Evolutionary conservation across 2,329 filamentous ascomycete species (phyloP).

Genomic region (Cladosporium sp.): DNA sequence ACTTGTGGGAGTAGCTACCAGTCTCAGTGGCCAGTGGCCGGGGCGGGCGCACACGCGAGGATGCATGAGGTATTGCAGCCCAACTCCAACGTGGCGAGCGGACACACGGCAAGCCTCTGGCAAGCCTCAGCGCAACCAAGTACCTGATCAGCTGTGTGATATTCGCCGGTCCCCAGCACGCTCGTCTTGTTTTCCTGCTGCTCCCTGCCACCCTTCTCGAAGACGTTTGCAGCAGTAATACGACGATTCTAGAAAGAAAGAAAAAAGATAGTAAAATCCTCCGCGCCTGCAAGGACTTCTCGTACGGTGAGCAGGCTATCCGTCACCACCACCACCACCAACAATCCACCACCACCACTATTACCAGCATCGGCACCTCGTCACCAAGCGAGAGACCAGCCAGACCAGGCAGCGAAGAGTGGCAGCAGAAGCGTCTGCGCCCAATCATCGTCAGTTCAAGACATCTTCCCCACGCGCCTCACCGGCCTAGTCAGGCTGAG

Average conservation of each 20-base stretch:
- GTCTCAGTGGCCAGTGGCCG: too few species aligned
- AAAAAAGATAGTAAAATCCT: neutral
- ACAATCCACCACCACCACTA: neutral
- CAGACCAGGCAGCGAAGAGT: neutral
- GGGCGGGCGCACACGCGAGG: constrained; percentile 4
- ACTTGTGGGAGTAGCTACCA: neutral
- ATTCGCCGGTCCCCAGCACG: neutral
- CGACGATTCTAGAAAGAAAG: neutral
- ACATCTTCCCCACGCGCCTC: constrained; percentile 12
- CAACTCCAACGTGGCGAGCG: constrained; percentile 16
- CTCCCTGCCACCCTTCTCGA: neutral
- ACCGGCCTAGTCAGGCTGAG: constrained; percentile 13
- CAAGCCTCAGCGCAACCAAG: constrained; percentile 9
- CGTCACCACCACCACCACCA: neutral
- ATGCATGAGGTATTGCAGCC: constrained; percentile 13
- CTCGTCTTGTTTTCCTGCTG: neutral
- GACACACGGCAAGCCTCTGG: constrained; percentile 8
- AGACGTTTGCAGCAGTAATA: neutral
- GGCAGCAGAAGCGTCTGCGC: neutral
- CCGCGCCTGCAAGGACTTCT: constrained; percentile 1
- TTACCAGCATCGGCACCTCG: neutral
- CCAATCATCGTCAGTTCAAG: neutral
- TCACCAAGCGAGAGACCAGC: constrained; percentile 1
- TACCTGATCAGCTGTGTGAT: constrained; percentile 13
- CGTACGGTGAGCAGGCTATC: neutral